Evolutionary conservation across 768 basidiomycete genomes (phyloP).

Genomic region (Solioccasus polychromus): DNA sequence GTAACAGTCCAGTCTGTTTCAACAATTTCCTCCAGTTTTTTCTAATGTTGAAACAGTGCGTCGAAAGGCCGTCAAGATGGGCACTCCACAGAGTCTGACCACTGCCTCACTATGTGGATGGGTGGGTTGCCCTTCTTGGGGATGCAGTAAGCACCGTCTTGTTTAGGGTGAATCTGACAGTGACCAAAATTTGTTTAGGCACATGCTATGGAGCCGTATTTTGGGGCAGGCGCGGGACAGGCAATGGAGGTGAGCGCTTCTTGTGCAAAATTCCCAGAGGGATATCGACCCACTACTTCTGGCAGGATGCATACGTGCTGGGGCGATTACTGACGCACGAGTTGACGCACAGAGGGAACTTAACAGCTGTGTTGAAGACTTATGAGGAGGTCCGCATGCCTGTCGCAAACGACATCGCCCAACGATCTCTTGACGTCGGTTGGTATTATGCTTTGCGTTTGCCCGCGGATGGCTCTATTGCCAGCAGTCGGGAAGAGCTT

Average conservation of each 20-base stretch:
- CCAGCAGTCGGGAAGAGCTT: slow-evolving; percentile 8
- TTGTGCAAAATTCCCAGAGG: not conserved
- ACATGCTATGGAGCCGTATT: slow-evolving; percentile 46
- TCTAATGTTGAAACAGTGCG: slow-evolving; percentile 27
- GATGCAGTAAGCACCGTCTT: slow-evolving; percentile 39
- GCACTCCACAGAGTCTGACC: slow-evolving; percentile 40
- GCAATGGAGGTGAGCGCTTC: slow-evolving; percentile 41
- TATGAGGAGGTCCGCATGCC: slow-evolving; percentile 35
- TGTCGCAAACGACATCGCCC: slow-evolving; percentile 23
- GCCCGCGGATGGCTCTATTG: not conserved
- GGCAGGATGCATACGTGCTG: slow-evolving; percentile 31
- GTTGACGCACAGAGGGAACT: slow-evolving; percentile 17
- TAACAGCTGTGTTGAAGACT: slow-evolving; percentile 25
- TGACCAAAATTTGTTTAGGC: slow-evolving; percentile 28
- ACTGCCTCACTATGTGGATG: slow-evolving; percentile 37
- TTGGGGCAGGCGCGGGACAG: slow-evolving; percentile 49
- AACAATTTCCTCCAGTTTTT: not conserved
- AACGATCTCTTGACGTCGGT: slow-evolving; percentile 18
- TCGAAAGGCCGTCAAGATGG: slow-evolving; percentile 40
- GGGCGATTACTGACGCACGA: slow-evolving; percentile 27
- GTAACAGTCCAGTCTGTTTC: no score
- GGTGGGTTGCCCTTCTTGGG: slow-evolving; percentile 44
- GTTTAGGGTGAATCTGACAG: not conserved
- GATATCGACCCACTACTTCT: not conserved
- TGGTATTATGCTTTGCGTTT: slow-evolving; percentile 20